phyloP scores from a whole-genome alignment of 768 basidiomycete genomes.

The Leucosporidium yakuticum region DNA sequence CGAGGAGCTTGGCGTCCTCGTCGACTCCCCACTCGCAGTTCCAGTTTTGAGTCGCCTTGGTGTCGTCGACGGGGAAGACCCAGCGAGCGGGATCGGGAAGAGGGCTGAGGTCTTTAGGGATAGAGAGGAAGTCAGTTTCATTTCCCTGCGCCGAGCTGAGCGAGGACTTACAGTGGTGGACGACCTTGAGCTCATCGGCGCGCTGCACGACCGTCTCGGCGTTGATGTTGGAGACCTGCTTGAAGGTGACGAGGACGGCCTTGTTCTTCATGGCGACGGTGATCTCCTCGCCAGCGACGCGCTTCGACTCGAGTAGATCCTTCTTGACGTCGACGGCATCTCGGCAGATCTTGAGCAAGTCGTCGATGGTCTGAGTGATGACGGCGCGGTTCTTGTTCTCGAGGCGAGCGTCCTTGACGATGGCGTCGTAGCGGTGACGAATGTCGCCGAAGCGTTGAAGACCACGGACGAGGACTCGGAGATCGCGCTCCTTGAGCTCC shows the following conservation, averaged over 20 bases:
- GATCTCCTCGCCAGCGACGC: conserved; percentile 77
- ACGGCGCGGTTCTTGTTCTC: conserved; percentile 89
- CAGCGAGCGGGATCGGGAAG: conserved; percentile 74
- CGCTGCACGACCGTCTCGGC: conserved; percentile 93
- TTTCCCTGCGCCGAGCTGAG: no score
- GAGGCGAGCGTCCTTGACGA: conserved; percentile 82
- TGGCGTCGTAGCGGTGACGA: conserved; percentile 83
- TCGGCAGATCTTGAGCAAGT: conserved; percentile 78
- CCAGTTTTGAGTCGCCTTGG: conserved; percentile 92
- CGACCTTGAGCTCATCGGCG: conserved; percentile 76
- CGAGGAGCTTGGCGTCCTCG: conserved; percentile 89
- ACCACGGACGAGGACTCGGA: conserved; percentile 88
- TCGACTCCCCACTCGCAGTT: conserved; percentile 87
- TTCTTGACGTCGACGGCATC: conserved; percentile 71
- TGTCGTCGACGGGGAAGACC: conserved; percentile 83
- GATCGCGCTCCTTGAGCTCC: conserved; percentile 94
- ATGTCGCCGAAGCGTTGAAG: conserved; percentile 98
- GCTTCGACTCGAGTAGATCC: conserved; percentile 66
- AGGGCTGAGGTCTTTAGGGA: conserved; percentile 41
- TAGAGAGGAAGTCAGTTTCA: background rate
- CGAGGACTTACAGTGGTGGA: conserved; percentile 54
- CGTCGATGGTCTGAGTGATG: conserved; percentile 84
- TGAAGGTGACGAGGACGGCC: conserved; percentile 85
- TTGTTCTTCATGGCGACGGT: conserved; percentile 94
- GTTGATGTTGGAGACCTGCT: conserved; percentile 87